A percentile compares a stretch with the other conserved stretches of the same genome.
Conservation (phyloP, 2,329 filamentous ascomycete genomes). For the Hypoxylon sp. region DNA sequence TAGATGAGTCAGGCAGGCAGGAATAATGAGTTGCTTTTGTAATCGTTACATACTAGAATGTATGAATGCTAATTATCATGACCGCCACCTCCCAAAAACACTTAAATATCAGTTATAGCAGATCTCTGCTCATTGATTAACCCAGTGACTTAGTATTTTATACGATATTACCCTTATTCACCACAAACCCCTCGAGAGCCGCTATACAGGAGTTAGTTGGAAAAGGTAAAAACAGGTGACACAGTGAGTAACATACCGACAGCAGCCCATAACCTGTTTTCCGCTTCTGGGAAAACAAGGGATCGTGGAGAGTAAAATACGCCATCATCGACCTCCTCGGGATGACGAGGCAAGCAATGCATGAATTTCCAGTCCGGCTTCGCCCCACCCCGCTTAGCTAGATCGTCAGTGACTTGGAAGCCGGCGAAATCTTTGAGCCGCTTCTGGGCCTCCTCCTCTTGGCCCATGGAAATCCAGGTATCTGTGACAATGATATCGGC, state of each 20-base stretch:
- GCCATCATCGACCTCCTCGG: slow-evolving; percentile 92
- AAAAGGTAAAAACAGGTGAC: background rate
- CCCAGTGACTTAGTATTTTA: slow-evolving; percentile 36
- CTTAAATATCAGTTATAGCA: background rate
- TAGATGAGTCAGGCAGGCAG: slow-evolving; percentile 25
- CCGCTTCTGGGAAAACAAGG: slow-evolving; percentile 91
- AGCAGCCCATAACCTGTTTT: slow-evolving; percentile 94
- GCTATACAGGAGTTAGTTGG: slow-evolving; percentile 57
- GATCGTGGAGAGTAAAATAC: slow-evolving; percentile 91
- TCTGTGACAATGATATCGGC: slow-evolving; percentile 95
- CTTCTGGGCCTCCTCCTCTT: slow-evolving; percentile 85
- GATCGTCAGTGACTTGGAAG: slow-evolving; percentile 89
- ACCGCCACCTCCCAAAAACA: background rate
- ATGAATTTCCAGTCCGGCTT: slow-evolving; percentile 96
- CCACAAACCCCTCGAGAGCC: slow-evolving; percentile 87
- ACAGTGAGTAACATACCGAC: slow-evolving; percentile 67
- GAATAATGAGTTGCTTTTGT: background rate
- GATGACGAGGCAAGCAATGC: slow-evolving; percentile 94
- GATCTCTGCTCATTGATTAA: background rate
- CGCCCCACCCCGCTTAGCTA: slow-evolving; percentile 86
- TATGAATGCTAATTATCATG: background rate
- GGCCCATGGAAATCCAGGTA: slow-evolving; percentile 98
- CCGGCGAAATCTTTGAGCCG: slow-evolving; percentile 84
- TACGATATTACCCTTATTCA: slow-evolving; percentile 87
- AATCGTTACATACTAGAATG: background rate